Evolutionary conservation across 768 basidiomycete genomes (phyloP).

Genomic region (Suillus discolor): DNA sequence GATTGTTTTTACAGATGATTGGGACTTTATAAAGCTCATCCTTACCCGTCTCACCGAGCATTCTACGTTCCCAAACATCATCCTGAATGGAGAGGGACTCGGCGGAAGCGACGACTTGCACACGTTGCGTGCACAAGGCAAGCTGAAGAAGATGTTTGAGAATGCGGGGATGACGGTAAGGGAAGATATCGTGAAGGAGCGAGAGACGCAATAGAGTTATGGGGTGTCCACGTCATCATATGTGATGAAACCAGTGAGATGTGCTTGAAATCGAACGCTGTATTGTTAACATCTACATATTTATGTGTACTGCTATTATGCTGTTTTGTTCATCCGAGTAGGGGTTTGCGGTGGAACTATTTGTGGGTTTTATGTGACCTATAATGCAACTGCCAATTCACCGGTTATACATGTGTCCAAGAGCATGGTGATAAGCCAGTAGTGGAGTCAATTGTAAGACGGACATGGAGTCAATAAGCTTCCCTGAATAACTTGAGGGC

Average conservation of each 20-base stretch:
- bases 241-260: not conserved
- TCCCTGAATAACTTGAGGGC: not conserved
- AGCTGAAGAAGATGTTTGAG: slow-evolving; percentile 47
- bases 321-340: slow-evolving; percentile 2
- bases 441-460: not conserved
- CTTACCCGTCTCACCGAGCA: slow-evolving; percentile 66
- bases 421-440: not conserved
- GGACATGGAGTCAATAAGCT: not conserved
- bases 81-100: slow-evolving; percentile 63
- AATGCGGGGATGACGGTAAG: slow-evolving; percentile 45
- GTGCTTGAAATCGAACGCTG: not conserved
- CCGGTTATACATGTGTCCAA: not conserved
- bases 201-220: slow-evolving; percentile 9
- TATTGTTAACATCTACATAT: slow-evolving; percentile 1
- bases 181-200: slow-evolving; percentile 13
- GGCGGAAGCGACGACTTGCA: slow-evolving; percentile 67
- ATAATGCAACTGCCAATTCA: not conserved
- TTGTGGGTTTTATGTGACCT: not conserved
- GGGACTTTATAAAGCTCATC: slow-evolving; percentile 61
- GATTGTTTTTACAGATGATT: slow-evolving; percentile 49
- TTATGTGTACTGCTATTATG: slow-evolving; percentile 1
- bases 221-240: not conserved
- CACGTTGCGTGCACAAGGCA: slow-evolving; percentile 46
- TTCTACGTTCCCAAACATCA: slow-evolving; percentile 75
- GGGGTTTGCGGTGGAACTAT: not conserved